Percentiles rank a stretch among this genome's conserved stretches.
phyloP scores from a whole-genome alignment of 495 filamentous ascomycete genomes.

The Viridothelium virens region DNA sequence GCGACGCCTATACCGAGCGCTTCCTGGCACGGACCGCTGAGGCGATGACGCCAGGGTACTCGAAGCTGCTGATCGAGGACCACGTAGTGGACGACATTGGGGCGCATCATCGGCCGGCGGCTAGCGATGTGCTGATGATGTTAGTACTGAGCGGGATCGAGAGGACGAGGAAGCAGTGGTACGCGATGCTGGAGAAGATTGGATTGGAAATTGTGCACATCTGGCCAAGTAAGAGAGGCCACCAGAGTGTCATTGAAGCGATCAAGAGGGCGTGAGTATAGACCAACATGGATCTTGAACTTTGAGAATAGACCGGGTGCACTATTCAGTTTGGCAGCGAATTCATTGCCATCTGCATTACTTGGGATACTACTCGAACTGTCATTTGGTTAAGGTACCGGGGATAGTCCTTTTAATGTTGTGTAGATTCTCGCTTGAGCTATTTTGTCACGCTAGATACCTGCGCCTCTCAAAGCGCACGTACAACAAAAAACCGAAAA shows the following conservation, averaged over 20 bases:
- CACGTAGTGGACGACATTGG: slow-evolving; percentile 5
- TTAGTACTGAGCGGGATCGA: slow-evolving; percentile 12
- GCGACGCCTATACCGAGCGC: slow-evolving; percentile 14
- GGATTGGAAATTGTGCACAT: slow-evolving; percentile 17
- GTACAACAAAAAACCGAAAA: too few species aligned
- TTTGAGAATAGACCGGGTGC: too few species aligned
- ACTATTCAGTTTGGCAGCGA: too few species aligned
- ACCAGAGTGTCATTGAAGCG: slow-evolving; percentile 18
- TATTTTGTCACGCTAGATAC: too few species aligned
- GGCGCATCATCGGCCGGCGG: slow-evolving; percentile 7
- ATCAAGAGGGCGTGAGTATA: not conserved
- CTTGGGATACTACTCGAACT: too few species aligned
- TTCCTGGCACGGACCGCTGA: slow-evolving; percentile 13
- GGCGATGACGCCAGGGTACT: slow-evolving; percentile 15
- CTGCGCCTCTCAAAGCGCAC: too few species aligned
- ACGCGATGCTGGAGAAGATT: slow-evolving; percentile 11
- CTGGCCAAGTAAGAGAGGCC: not conserved
- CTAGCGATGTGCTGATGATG: slow-evolving; percentile 16
- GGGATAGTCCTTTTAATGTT: too few species aligned
- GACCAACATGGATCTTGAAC: too few species aligned
- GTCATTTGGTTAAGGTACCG: too few species aligned
- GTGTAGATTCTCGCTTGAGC: too few species aligned
- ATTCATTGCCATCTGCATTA: too few species aligned
- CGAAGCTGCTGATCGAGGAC: slow-evolving; percentile 21
- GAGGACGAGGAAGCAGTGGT: slow-evolving; percentile 19